Evolutionary conservation across 257 asterid species (phyloP).

Genomic region (Nicotiana obtusifolia): DNA sequence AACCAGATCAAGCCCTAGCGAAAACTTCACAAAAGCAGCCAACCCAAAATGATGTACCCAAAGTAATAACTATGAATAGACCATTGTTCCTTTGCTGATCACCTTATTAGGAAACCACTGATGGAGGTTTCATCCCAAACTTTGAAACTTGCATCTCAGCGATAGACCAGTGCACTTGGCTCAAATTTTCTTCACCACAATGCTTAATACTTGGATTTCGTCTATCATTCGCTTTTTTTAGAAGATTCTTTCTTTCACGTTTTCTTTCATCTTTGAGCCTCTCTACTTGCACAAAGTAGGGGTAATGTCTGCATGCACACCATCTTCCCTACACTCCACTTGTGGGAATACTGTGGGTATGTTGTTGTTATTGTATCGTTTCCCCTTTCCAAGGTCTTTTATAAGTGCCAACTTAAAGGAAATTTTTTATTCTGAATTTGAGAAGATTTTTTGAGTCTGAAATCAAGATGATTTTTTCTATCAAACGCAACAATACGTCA

Average conservation of each 20-base stretch:
- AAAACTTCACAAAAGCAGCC: conserved; percentile 1
- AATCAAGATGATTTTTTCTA: neutral
- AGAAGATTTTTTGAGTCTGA: no score
- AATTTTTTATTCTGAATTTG: neutral
- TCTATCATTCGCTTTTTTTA: neutral
- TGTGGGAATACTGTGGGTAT: no score
- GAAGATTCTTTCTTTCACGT: no score
- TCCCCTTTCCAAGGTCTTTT: neutral
- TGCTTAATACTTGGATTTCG: neutral
- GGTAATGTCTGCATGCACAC: no score
- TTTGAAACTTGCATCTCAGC: neutral
- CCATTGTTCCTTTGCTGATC: neutral
- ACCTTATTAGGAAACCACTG: neutral
- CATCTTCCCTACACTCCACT: no score
- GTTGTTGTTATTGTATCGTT: neutral
- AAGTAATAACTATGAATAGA: neutral
- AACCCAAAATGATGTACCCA: neutral
- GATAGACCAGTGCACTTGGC: neutral
- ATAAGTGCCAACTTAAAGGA: neutral
- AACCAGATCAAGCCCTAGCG: neutral
- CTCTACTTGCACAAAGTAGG: no score
- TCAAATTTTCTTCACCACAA: neutral
- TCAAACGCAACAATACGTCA: neutral
- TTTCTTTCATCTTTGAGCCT: no score
- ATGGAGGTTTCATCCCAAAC: neutral